Base-by-base conservation (phyloP, 768 basidiomycete species). In the Crucibulum laeve region DNA sequence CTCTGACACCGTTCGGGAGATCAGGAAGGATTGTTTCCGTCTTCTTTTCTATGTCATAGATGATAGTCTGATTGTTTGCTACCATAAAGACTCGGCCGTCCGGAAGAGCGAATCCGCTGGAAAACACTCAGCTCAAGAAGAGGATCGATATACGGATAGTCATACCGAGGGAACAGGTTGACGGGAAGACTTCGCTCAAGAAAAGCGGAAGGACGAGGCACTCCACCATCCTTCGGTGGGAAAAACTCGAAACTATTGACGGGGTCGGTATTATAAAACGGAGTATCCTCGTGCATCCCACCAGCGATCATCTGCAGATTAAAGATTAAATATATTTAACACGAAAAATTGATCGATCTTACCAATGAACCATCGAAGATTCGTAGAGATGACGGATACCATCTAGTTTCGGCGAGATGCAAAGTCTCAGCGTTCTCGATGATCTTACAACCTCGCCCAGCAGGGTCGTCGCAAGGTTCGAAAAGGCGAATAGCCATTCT, bases 241-340 rank as follows among this genome's bases (percentile, higher is more conserved):
- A 59, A 68, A 38, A 68, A 70, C 45, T 69, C 69, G 37, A 65
- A 59, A 38, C 51, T 61, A 40, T 61, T 82, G 42, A 77, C 73
- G 3, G 80, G 80, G 40, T 66, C 70, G 21, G 74, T 79, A 53
- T 84, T 82, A 57, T 82, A 82, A 71, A 81, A 85, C 3, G 80
- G 80, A 7, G 46, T 58, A 15, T 38, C 47, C 19, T 61, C 54
- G 28, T 60, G 60, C 6, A 62, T 57, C 2, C 59, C 59, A 19
- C 59, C 59, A 14, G 58, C 53, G n/a, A 61, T 46, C 53, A 62
- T n/a, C 38, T 15, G n/a, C 13, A 18, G 7, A 25, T 19, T 8
- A 32, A n/a, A 30, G 28, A n/a, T 30, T 7, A 30, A n/a, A 30
- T 7, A n/a, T 7, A n/a, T 7, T 8, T 25, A 11, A 42, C 21